A percentile compares a stretch with the other conserved stretches of the same genome.
Conservation (phyloP, 1,284 basidiomycete genomes). For the Mycena citricolor region DNA sequence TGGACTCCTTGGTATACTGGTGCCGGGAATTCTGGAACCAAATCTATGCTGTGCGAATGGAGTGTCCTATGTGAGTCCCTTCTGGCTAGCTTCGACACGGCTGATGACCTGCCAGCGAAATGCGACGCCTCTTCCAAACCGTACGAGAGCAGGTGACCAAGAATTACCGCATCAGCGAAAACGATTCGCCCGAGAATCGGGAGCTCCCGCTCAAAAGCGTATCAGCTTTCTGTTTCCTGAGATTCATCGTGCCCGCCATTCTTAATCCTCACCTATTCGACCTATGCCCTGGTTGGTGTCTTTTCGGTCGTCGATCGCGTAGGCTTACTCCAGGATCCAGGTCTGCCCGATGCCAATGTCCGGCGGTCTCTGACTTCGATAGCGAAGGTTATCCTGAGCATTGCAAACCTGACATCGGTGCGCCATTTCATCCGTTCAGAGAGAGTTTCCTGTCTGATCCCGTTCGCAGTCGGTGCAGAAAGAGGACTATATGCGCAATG, state of each 20-base stretch:
- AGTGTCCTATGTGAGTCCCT: conserved; percentile 70
- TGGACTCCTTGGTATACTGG: conserved; percentile 74
- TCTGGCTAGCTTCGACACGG: conserved; percentile 6
- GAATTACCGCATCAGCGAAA: conserved; percentile 48
- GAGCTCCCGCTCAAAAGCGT: conserved; percentile 77
- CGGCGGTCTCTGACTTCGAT: conserved; percentile 76
- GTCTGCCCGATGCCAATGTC: conserved; percentile 61
- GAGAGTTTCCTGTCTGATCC: conserved; percentile 2
- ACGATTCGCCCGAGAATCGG: conserved; percentile 42
- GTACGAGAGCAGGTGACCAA: conserved; percentile 71
- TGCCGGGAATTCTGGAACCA: conserved; percentile 75
- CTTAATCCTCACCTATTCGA: conserved; percentile 78
- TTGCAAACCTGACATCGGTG: conserved; percentile 76
- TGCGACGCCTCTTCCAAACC: conserved; percentile 69
- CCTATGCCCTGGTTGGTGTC: conserved; percentile 59
- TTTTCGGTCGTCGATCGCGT: no score
- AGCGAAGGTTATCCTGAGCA: conserved; percentile 77
- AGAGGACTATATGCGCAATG: conserved; percentile 70
- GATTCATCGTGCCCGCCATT: conserved; percentile 82
- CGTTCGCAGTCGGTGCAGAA: conserved; percentile 55
- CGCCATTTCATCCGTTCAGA: no score
- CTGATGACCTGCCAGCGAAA: conserved; percentile 51
- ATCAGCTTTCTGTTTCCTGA: conserved; percentile 81
- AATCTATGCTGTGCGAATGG: conserved; percentile 68
- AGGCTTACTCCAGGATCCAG: conserved; percentile 35